Conservation (phyloP, 495 filamentous ascomycete species). For the Aspergillus kassunensis region DNA sequence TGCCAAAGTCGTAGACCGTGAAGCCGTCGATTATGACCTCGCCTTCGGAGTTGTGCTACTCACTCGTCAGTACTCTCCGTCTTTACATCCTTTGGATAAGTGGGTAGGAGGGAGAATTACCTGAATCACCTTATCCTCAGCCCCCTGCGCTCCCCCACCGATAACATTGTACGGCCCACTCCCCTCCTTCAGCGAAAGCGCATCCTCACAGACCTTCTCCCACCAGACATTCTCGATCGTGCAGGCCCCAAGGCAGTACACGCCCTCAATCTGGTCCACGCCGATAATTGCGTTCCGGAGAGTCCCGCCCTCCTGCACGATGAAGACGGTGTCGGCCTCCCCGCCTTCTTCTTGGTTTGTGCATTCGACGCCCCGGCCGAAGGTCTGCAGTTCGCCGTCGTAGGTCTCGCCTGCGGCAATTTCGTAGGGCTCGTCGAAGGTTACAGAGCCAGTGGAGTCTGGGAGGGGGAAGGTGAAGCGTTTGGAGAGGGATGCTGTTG, state of each 20-base stretch:
- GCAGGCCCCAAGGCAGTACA: slow-evolving; percentile 46
- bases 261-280: slow-evolving; percentile 38
- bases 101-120: background rate
- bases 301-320: slow-evolving; percentile 34
- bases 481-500: background rate
- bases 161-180: slow-evolving; percentile 44
- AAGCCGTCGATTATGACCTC: slow-evolving; percentile 57
- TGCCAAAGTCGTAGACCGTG: slow-evolving; percentile 44
- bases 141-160: slow-evolving; percentile 56
- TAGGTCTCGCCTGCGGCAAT: slow-evolving; percentile 32
- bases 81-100: background rate
- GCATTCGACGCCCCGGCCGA: slow-evolving; percentile 44
- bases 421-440: slow-evolving; percentile 26
- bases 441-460: slow-evolving; percentile 12
- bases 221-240: slow-evolving; percentile 43
- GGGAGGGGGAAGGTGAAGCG: slow-evolving; percentile 22
- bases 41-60: slow-evolving; percentile 52
- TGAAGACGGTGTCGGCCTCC: slow-evolving; percentile 45
- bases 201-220: slow-evolving; percentile 31
- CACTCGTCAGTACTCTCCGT: background rate
- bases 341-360: slow-evolving; percentile 41
- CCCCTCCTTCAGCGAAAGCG: slow-evolving; percentile 21
- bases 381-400: slow-evolving; percentile 44
- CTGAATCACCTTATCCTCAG: slow-evolving; percentile 59
- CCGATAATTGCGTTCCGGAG: slow-evolving; percentile 45